Evolutionary conservation across 352 stramenopile genomes (phyloP), one percentile per base, ranked within the genome.

Genomic region (Globisporangium irregulare): DNA sequence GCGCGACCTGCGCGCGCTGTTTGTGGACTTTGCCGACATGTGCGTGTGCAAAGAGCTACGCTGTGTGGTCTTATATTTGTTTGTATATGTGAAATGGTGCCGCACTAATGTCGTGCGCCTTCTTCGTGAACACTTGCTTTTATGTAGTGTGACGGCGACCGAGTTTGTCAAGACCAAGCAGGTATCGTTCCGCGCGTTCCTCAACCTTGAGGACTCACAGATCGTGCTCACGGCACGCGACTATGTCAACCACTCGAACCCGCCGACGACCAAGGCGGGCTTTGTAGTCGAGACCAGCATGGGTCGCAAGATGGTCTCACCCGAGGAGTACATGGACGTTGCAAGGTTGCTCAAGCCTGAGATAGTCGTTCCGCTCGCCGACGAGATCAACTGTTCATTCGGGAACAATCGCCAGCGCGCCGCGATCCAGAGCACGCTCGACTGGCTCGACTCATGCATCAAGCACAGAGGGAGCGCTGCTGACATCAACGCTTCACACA

Each of bases 21-120:
- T 87, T 22, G 68, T 94, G 29, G 82, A 90, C 72, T 91, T 81
- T 60, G 83, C 82, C 20, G 86, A 94, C 72, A 82, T 94, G 86
- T 92, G 65, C 60, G 77, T 29, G 32, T 22, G 15, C 56, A 20
- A 48, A 32, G 51, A 24, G 15, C 12, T 48, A n/a, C 8, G 34
- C n/a, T 27, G 46, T 53, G 24, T 71, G 25, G 70, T 67, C 59
- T 46, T 46, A 10, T 46, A 38, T 38, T 8, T 38, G 8, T 82
- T 59, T 18, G 46, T 56, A 34, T 67, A 66, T 43, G 43, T 36
- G 18, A 18, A 34, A 57, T 59, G 27, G 15, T 51, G n/a, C 29
- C 4, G 29, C 5, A 34, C 14, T 38, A n/a, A 9, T 46, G 12
- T 7, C 38, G 3, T 15, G 12, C 15, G 12, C 38, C 15, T 46